These are phyloP conservation scores for Aureobasidium sp. DNA, from an alignment of 2,329 filamentous ascomycete genomes.

Conservation along the genomic window DNA sequence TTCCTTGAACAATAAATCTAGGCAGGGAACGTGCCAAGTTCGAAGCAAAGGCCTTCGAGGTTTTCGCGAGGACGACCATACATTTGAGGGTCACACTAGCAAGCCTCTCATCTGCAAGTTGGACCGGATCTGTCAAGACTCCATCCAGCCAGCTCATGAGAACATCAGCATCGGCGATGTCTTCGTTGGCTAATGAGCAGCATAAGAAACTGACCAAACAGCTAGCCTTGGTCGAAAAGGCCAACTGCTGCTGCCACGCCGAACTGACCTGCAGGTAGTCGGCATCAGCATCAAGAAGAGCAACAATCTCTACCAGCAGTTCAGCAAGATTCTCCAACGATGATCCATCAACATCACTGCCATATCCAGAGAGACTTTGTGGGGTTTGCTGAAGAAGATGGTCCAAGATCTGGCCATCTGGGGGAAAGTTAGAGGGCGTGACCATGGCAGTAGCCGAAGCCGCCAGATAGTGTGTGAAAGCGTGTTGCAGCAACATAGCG, in stretches of 20 bases:
- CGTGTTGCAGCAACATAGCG: constrained; percentile 82
- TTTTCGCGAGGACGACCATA: constrained; percentile 70
- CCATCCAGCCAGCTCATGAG: constrained; percentile 82
- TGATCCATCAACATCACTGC: neutral
- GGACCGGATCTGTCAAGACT: constrained; percentile 64
- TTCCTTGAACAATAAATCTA: constrained; percentile 78
- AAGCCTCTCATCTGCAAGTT: constrained; percentile 72
- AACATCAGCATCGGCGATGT: constrained; percentile 67
- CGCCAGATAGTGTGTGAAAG: constrained; percentile 76
- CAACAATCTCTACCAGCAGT: constrained; percentile 74
- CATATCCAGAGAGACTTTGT: neutral
- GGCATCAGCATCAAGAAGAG: constrained; percentile 74
- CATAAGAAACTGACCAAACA: constrained; percentile 77
- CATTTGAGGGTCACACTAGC: constrained; percentile 71
- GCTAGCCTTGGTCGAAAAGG: constrained; percentile 75
- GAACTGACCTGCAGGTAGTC: constrained; percentile 86
- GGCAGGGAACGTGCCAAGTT: constrained; percentile 71
- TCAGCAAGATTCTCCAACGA: constrained; percentile 51
- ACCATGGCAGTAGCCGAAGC: constrained; percentile 68
- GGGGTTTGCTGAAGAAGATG: constrained; percentile 28
- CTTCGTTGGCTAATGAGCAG: constrained; percentile 73
- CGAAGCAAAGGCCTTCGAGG: constrained; percentile 63
- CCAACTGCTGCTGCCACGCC: constrained; percentile 75
- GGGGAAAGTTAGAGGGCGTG: constrained; percentile 50
- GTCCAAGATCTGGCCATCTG: constrained; percentile 60